Base-by-base conservation (phyloP, 2,329 filamentous ascomycete species). In the Pestalotiopsis sp. region DNA sequence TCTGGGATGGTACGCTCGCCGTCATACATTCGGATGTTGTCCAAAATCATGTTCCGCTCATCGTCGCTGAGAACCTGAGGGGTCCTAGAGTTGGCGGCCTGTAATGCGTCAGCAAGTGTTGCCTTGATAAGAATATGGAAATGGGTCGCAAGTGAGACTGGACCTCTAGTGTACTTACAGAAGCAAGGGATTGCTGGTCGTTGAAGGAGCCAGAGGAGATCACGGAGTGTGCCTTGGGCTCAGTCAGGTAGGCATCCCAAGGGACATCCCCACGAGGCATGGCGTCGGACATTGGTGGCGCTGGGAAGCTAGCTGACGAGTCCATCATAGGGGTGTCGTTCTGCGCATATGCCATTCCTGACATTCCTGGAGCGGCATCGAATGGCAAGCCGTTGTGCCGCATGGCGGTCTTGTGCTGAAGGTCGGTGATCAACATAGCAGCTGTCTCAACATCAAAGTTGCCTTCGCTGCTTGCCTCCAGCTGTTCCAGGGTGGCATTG, bases 371-470 rank as follows among this genome's bases (percentile, higher is more conserved):
- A 78, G 81, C 84, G 71, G 85, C 82, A 71, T 89, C 88, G 76
- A 85, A 90, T 64, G 86, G 84, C 74, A 84, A 85, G 71, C 83
- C 85, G 73, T 85, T 87, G 70, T 82, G 82, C 68, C 88, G 87
- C 82, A 90, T 93, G 75, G 90, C 90, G 76, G 87, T 95, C 86
- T 98, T 98, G 85, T 98, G 94, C 83, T 97, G 95, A 79, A 98
- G 92, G 83, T 98, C 95, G 79, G 95, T 96, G 85, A 99, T 97
- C 80, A 99, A 90, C 94, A 98, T 98, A 75, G 96, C 96, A 75
- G 96, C 96, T 76, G 95, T 94, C 86, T 99, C 95, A 77, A 98
- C 92, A 80, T 98, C 96, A 78, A 98, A 95, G 82, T 95, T 92
- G 80, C 91, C 92, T 80, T 98, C 95, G 80, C 91, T 93, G 82